These are phyloP conservation scores for Colletotrichum sp. DNA, from an alignment of 2,329 filamentous ascomycete genomes.

Conservation along the genomic window DNA sequence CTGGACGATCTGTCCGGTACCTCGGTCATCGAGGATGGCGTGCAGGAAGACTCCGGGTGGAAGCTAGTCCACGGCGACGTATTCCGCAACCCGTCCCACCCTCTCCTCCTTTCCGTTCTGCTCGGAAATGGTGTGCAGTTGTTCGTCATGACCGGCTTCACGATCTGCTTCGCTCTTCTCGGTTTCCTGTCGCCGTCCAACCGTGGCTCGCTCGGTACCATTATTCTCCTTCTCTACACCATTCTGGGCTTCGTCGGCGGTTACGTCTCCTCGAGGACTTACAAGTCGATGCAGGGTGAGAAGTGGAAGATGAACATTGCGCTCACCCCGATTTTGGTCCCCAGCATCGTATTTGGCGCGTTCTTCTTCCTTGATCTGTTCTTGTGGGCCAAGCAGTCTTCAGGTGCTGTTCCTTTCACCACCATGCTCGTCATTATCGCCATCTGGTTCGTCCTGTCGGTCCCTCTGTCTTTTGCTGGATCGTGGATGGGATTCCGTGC, in stretches of 20 bases:
- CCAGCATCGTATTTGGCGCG: constrained; percentile 80
- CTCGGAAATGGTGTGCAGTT: constrained; percentile 94
- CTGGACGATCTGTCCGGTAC: constrained; percentile 87
- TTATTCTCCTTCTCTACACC: constrained; percentile 92
- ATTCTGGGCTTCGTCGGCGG: constrained; percentile 91
- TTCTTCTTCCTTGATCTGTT: constrained; percentile 98
- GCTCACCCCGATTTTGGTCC: constrained; percentile 84
- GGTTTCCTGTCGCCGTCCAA: constrained; percentile 97
- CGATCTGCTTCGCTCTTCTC: constrained; percentile 90
- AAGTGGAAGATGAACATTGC: constrained; percentile 94
- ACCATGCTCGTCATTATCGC: constrained; percentile 93
- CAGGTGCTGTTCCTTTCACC: constrained; percentile 92
- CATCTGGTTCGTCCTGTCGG: constrained; percentile 97
- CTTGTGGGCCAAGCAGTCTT: constrained; percentile 91
- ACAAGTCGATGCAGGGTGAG: constrained; percentile 93
- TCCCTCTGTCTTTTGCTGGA: constrained; percentile 87
- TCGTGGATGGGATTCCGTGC: constrained; percentile 93
- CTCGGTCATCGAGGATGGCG: constrained; percentile 82
- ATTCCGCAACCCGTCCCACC: constrained; percentile 85
- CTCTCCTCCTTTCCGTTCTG: constrained; percentile 84
- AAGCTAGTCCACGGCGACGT: constrained; percentile 98
- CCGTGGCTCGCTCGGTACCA: constrained; percentile 89
- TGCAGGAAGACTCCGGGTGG: constrained; percentile 98
- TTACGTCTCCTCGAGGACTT: constrained; percentile 87
- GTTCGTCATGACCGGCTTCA: constrained; percentile 96